Evolutionary conservation across 2,329 filamentous ascomycete genomes (phyloP).

Genomic region (Elsinoe perseae): DNA sequence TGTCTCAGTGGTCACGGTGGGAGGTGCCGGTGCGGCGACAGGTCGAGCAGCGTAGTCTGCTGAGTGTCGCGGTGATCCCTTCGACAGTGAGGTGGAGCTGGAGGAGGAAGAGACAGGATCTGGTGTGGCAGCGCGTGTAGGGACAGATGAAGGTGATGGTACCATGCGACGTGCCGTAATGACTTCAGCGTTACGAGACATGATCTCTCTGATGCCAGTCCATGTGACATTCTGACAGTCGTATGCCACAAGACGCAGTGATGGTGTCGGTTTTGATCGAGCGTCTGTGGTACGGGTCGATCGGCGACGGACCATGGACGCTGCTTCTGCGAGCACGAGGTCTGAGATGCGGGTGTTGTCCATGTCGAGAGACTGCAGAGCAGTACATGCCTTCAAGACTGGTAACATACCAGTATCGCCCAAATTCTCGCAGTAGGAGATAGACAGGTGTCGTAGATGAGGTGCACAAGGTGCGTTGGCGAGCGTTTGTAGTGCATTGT

Average conservation of each 20-base stretch:
- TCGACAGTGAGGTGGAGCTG: slow-evolving; percentile 21
- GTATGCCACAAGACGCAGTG: slow-evolving; percentile 72
- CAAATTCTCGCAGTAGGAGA: slow-evolving; percentile 83
- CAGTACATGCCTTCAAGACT: slow-evolving; percentile 65
- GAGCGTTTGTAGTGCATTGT: slow-evolving; percentile 64
- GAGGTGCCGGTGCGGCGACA: slow-evolving; percentile 7
- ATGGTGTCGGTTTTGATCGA: slow-evolving; percentile 40
- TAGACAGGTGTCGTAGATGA: slow-evolving; percentile 67
- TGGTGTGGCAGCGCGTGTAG: slow-evolving; percentile 11
- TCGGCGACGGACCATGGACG: slow-evolving; percentile 61
- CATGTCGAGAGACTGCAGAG: slow-evolving; percentile 66
- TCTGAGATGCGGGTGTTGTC: slow-evolving; percentile 92
- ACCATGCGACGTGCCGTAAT: slow-evolving; percentile 37
- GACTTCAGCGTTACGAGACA: slow-evolving; percentile 75
- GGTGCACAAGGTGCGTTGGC: slow-evolving; percentile 67
- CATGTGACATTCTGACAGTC: slow-evolving; percentile 90
- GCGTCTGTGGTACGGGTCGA: slow-evolving; percentile 34
- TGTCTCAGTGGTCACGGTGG: slow-evolving; percentile 12
- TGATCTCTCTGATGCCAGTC: slow-evolving; percentile 79
- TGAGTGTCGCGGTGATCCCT: slow-evolving; percentile 16
- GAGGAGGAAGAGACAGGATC: slow-evolving; percentile 26
- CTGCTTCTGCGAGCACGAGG: slow-evolving; percentile 75
- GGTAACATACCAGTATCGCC: slow-evolving; percentile 78
- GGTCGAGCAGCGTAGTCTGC: slow-evolving; percentile 3
- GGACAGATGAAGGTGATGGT: not conserved